phyloP scores from a whole-genome alignment of 75 land plant genomes.

The Cunninghamia lanceolata region DNA sequence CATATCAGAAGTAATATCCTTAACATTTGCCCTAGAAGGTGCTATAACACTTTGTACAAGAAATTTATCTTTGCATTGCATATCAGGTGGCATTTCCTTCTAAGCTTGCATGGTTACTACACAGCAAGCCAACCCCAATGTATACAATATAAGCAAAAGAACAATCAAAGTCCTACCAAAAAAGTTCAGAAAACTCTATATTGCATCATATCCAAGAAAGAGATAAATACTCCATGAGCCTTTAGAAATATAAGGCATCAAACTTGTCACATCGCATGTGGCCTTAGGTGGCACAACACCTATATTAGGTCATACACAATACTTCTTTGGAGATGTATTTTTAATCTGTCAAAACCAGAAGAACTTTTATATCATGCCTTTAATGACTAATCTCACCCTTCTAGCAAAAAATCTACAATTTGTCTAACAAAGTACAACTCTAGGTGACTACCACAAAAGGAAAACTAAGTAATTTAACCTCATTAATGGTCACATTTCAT shows the following conservation, averaged over 20 bases:
- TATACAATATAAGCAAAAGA: background rate
- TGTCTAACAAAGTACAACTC: background rate
- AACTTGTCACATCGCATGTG: constrained; percentile 72
- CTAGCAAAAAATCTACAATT: background rate
- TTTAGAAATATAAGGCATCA: background rate
- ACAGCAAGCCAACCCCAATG: background rate
- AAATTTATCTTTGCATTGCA: constrained; percentile 96
- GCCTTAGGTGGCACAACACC: constrained; percentile 66
- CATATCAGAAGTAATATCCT: constrained; percentile 39
- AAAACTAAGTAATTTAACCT: background rate
- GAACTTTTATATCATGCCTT: background rate
- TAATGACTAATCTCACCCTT: background rate
- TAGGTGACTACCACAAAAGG: background rate
- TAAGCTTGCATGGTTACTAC: constrained; percentile 95
- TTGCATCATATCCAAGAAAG: background rate
- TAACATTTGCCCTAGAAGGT: constrained; percentile 37
- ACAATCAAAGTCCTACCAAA: background rate
- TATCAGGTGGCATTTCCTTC: constrained; percentile 70
- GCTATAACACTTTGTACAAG: constrained; percentile 76
- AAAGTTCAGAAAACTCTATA: background rate
- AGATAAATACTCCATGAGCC: background rate
- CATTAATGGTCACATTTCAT: background rate
- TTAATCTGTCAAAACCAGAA: constrained; percentile 58
- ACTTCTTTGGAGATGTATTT: constrained; percentile 89
- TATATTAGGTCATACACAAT: constrained; percentile 88